Percentiles rank a stretch among this genome's conserved stretches.
phyloP scores from a whole-genome alignment of 805 yeast species.

The Ogataea corticis region DNA sequence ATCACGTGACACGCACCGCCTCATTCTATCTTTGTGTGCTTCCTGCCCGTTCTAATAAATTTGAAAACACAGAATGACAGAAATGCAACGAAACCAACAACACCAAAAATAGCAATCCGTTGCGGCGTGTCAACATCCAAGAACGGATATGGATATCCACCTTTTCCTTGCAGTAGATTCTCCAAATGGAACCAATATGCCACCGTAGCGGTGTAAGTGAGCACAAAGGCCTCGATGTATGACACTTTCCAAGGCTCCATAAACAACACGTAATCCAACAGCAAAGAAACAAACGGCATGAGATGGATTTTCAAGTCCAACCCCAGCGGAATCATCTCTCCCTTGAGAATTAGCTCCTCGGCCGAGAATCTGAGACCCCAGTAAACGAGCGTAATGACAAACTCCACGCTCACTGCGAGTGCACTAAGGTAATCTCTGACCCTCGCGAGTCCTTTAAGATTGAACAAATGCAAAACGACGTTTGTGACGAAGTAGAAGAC shows the following conservation, averaged over 20 bases:
- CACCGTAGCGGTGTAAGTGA: conserved; percentile 41
- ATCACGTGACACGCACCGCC: not conserved
- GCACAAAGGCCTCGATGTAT: conserved; percentile 38
- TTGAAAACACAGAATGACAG: conserved; percentile 27
- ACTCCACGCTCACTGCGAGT: conserved; percentile 56
- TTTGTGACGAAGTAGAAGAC: conserved; percentile 43
- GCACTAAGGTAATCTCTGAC: conserved; percentile 50
- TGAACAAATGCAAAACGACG: conserved; percentile 39
- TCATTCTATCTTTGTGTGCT: not conserved
- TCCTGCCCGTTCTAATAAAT: conserved; percentile 2
- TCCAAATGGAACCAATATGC: conserved; percentile 57
- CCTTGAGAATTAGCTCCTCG: conserved; percentile 46
- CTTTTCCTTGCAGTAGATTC: conserved; percentile 46
- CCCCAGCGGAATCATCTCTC: conserved; percentile 42
- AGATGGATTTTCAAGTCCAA: conserved; percentile 62
- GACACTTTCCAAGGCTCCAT: conserved; percentile 45
- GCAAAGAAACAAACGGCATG: conserved; percentile 54
- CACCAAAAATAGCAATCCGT: conserved; percentile 49
- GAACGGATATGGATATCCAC: conserved; percentile 64
- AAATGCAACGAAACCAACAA: conserved; percentile 43
- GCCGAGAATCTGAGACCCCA: conserved; percentile 67
- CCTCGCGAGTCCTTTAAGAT: conserved; percentile 6
- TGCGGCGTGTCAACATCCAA: conserved; percentile 50
- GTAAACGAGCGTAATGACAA: conserved; percentile 61
- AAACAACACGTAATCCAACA: conserved; percentile 54